Evolutionary conservation across 129 eudicot species (phyloP).

Genomic region (Tagetes erecta): DNA sequence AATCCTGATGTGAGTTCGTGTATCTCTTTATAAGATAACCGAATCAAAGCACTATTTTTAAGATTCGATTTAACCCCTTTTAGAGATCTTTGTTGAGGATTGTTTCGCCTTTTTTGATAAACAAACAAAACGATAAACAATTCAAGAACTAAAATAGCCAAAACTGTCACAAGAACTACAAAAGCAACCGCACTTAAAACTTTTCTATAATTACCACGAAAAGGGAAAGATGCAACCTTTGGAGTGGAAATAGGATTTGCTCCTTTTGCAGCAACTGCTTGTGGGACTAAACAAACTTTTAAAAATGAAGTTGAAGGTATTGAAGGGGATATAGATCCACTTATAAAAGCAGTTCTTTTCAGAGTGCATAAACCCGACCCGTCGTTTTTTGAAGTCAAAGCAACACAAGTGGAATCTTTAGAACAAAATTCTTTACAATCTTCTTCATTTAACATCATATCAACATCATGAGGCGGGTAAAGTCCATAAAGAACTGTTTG

Average conservation of each 20-base stretch:
- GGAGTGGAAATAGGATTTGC: slow-evolving; percentile 38
- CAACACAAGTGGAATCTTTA: slow-evolving; percentile 65
- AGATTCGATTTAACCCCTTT: slow-evolving; percentile 53
- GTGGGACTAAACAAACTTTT: slow-evolving; percentile 72
- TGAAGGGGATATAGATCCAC: slow-evolving; percentile 62
- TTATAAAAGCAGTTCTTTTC: slow-evolving; percentile 65
- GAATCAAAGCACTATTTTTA: slow-evolving; percentile 45
- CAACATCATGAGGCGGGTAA: slow-evolving; percentile 68
- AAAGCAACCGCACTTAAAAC: slow-evolving; percentile 48
- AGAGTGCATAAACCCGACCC: slow-evolving; percentile 83
- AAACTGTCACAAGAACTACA: slow-evolving; percentile 48
- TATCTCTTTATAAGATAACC: slow-evolving; percentile 65
- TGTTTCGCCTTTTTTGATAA: slow-evolving; percentile 40
- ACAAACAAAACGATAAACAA: slow-evolving; percentile 43
- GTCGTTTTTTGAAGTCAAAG: slow-evolving; percentile 71
- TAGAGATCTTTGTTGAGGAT: slow-evolving; percentile 34
- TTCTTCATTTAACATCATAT: slow-evolving; percentile 60
- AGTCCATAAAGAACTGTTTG: slow-evolving; percentile 69
- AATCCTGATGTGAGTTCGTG: slow-evolving; percentile 61
- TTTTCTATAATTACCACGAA: slow-evolving; percentile 31
- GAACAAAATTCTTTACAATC: slow-evolving; percentile 61
- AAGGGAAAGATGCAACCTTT: slow-evolving; percentile 26
- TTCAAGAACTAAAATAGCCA: slow-evolving; percentile 42
- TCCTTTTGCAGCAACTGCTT: slow-evolving; percentile 66
- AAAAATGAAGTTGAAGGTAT: slow-evolving; percentile 58